phyloP scores from a whole-genome alignment of 2,329 filamentous ascomycete genomes.

The Beauveria australis region DNA sequence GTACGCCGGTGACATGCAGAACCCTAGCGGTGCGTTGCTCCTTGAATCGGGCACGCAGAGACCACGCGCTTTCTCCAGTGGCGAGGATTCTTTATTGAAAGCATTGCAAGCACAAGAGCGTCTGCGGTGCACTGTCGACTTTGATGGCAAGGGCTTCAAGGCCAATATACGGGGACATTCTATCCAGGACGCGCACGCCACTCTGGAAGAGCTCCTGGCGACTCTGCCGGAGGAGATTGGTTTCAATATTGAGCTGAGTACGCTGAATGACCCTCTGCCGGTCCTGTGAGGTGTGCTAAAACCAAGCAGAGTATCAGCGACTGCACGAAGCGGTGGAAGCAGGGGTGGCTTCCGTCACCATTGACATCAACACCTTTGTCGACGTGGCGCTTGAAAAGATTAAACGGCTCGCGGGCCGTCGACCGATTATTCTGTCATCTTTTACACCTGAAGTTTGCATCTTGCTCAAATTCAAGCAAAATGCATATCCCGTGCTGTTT shows the following conservation, averaged over 20 bases:
- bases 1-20: constrained; percentile 20
- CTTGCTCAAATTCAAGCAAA: constrained; percentile 24
- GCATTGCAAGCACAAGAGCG: constrained; percentile 20
- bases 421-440: constrained; percentile 27
- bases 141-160: constrained; percentile 29
- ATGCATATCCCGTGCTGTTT: constrained; percentile 24
- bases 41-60: constrained; percentile 3
- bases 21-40: constrained; percentile 2
- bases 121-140: constrained; percentile 31
- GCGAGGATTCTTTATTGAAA: constrained; percentile 16
- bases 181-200: constrained; percentile 29
- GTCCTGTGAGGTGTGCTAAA: constrained; percentile 1
- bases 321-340: constrained; percentile 28
- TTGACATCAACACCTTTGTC: constrained; percentile 31
- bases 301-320: constrained; percentile 28
- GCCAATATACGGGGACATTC: constrained; percentile 31
- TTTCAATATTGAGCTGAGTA: constrained; percentile 34
- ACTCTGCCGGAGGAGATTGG: constrained; percentile 26
- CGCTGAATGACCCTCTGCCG: background rate
- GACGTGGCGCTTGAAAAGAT: constrained; percentile 27
- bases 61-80: constrained; percentile 17
- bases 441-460: constrained; percentile 30
- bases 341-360: constrained; percentile 24
- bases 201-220: constrained; percentile 28
- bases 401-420: constrained; percentile 16